Evolutionary conservation across 352 stramenopile species (phyloP).

Genomic region (Globisporangium cylindrosporum): DNA sequence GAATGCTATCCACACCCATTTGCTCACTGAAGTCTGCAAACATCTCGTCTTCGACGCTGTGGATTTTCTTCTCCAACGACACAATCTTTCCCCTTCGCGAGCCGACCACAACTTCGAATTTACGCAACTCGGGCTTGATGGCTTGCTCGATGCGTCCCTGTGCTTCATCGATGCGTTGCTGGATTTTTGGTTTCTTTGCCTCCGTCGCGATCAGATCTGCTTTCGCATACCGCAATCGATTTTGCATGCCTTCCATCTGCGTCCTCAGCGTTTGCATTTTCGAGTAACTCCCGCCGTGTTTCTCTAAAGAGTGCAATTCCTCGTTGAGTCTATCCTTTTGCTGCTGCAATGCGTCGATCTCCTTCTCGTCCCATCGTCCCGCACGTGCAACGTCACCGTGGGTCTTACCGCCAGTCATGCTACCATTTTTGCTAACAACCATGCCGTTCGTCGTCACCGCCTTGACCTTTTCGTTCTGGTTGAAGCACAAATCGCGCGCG

Average conservation of each 20-base stretch:
- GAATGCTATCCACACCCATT: conserved; percentile 79
- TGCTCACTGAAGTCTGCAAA: conserved; percentile 79
- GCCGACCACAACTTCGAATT: conserved; percentile 47
- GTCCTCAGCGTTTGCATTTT: conserved; percentile 64
- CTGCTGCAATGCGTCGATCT: conserved; percentile 80
- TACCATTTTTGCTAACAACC: conserved; percentile 97
- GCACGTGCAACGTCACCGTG: conserved; percentile 80
- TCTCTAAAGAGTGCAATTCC: conserved; percentile 57
- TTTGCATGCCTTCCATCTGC: conserved; percentile 67
- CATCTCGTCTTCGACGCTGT: conserved; percentile 81
- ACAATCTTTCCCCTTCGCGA: conserved; percentile 45
- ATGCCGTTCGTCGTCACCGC: conserved; percentile 93
- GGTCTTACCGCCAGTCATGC: conserved; percentile 96
- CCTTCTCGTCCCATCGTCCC: conserved; percentile 92
- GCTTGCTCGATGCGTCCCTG: conserved; percentile 42
- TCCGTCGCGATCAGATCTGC: conserved; percentile 73
- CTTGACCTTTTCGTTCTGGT: conserved; percentile 83
- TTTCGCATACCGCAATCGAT: conserved; percentile 71
- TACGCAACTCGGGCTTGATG: conserved; percentile 64
- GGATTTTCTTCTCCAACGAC: conserved; percentile 57
- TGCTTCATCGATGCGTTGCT: conserved; percentile 53
- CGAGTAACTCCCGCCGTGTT: conserved; percentile 66
- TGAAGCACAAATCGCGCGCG: conserved; percentile 85
- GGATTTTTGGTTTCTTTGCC: conserved; percentile 64
- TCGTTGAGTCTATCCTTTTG: conserved; percentile 85